Percentiles rank a stretch among this genome's conserved stretches.
Evolutionary conservation across 345 rosid genomes (phyloP).

Genomic region (Arabidopsis suecica): DNA sequence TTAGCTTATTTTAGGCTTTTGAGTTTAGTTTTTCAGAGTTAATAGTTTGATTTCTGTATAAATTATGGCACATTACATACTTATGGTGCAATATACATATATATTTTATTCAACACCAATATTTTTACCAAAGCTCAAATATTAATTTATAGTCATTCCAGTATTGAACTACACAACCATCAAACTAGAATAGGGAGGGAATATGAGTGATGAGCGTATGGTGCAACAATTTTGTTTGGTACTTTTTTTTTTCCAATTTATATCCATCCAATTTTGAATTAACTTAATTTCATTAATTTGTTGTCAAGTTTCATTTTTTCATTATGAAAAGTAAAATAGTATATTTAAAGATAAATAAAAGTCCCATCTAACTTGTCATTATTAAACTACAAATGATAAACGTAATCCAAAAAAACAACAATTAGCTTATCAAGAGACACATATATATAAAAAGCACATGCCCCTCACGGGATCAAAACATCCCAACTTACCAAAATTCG

Average conservation of each 20-base stretch:
- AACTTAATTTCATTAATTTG: not conserved
- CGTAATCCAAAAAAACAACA: conserved; percentile 13
- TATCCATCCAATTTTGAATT: not conserved
- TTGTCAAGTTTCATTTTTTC: not conserved
- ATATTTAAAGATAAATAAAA: not conserved
- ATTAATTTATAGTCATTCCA: too few species aligned
- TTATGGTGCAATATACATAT: too few species aligned
- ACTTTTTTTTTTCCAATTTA: not conserved
- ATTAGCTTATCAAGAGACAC: conserved; percentile 26
- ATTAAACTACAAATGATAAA: conserved; percentile 1
- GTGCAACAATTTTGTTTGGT: too few species aligned
- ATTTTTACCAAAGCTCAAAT: too few species aligned
- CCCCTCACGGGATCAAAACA: conserved; percentile 29
- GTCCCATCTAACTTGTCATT: not conserved
- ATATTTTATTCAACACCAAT: too few species aligned
- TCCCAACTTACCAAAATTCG: conserved; percentile 32
- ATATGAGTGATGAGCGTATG: too few species aligned
- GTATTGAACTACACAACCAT: too few species aligned
- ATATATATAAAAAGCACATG: conserved; percentile 28
- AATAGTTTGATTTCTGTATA: not conserved
- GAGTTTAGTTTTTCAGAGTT: not conserved
- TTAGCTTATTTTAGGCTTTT: too few species aligned
- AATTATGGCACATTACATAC: not conserved
- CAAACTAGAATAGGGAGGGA: too few species aligned
- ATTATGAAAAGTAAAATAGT: not conserved